A percentile compares a stretch with the other conserved stretches of the same genome.
Evolutionary conservation across 2,329 filamentous ascomycete species (phyloP).

Genomic region (Trichoderma sp.): DNA sequence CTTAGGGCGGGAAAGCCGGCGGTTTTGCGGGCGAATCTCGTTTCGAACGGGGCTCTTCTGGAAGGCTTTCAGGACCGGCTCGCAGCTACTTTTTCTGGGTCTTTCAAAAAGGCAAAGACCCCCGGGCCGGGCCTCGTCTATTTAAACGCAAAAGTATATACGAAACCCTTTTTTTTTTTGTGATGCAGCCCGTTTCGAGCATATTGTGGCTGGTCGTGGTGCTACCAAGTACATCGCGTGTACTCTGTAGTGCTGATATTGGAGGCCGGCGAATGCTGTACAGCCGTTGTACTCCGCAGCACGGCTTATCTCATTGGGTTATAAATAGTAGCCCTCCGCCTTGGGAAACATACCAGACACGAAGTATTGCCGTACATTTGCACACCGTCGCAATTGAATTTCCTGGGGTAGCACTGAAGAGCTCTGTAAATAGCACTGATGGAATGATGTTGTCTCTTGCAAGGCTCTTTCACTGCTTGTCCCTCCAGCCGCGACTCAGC

Average conservation of each 20-base stretch:
- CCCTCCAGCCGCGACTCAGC: neutral
- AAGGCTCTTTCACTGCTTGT: no score
- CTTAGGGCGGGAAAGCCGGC: neutral
- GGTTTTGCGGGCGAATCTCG: neutral
- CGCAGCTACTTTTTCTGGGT: neutral
- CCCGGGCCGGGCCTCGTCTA: neutral
- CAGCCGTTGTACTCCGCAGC: neutral
- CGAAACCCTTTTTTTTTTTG: neutral
- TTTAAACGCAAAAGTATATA: neutral
- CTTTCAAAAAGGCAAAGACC: neutral
- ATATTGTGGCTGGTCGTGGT: neutral
- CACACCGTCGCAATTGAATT: no score
- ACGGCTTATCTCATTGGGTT: neutral
- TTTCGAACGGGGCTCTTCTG: neutral
- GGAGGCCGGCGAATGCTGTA: neutral
- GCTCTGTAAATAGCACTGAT: no score
- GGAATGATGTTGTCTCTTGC: no score
- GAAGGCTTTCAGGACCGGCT: neutral
- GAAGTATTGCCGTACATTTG: no score
- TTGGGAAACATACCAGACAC: neutral
- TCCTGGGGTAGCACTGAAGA: no score
- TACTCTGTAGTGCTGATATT: neutral
- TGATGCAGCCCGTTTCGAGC: neutral
- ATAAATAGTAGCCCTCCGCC: neutral
- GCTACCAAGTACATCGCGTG: neutral